phyloP scores from a whole-genome alignment of 495 filamentous ascomycete species.

The Hypomontagnella submonticulosa region DNA sequence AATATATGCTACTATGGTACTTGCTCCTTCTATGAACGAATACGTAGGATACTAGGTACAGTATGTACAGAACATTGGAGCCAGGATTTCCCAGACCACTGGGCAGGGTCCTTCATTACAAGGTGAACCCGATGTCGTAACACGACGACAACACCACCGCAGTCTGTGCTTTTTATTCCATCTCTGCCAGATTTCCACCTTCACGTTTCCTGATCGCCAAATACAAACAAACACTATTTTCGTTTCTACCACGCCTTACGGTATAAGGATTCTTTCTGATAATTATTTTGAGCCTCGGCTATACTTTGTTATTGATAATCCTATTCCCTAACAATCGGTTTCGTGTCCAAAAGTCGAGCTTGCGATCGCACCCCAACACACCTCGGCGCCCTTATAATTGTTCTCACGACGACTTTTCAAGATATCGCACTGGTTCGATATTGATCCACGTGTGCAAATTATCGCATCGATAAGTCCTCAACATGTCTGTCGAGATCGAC shows the following conservation, averaged over 20 bases:
- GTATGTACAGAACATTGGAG: constrained; percentile 8
- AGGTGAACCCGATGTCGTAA: constrained; percentile 41
- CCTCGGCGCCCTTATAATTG: constrained; percentile 19
- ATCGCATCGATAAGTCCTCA: constrained; percentile 41
- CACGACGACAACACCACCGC: constrained; percentile 36
- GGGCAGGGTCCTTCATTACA: constrained; percentile 22
- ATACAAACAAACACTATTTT: constrained; percentile 15
- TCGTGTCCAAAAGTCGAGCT: constrained; percentile 13
- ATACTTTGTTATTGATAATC: constrained; percentile 39
- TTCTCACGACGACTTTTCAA: constrained; percentile 6
- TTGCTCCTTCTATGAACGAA: constrained; percentile 7
- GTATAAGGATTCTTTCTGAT: constrained; percentile 5
- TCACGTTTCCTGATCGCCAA: constrained; percentile 28
- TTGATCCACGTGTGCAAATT: constrained; percentile 12
- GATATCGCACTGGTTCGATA: constrained; percentile 5
- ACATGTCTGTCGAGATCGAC: constrained; percentile 94
- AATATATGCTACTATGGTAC: not conserved
- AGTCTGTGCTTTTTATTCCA: constrained; percentile 34
- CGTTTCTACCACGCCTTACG: constrained; percentile 4
- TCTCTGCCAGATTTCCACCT: constrained; percentile 38
- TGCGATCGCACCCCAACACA: constrained; percentile 30
- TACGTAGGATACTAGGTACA: not conserved
- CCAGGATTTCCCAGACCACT: constrained; percentile 33
- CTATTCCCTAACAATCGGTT: constrained; percentile 15
- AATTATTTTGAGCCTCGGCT: constrained; percentile 12